These are phyloP conservation scores for Penicillium brasilianum DNA, from an alignment of 2,329 filamentous ascomycete species.

Conservation along the genomic window DNA sequence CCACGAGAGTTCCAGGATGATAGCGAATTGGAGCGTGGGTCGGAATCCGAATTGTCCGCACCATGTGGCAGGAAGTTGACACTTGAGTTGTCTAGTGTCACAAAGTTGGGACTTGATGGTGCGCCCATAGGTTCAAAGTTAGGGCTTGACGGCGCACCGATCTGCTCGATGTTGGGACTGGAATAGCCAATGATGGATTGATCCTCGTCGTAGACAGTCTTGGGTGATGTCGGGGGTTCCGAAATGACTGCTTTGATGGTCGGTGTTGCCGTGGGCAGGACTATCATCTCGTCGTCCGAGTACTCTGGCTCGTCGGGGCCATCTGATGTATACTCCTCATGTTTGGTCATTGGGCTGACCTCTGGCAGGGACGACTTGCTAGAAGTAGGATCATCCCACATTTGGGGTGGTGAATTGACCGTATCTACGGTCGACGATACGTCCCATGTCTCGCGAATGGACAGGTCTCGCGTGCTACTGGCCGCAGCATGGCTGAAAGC, in stretches of 20 bases:
- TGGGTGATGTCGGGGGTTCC: constrained; percentile 37
- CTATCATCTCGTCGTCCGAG: constrained; percentile 42
- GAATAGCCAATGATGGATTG: constrained; percentile 39
- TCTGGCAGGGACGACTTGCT: constrained; percentile 44
- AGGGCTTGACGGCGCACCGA: constrained; percentile 18
- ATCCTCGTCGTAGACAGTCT: constrained; percentile 26
- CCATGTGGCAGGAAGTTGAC: constrained; percentile 43
- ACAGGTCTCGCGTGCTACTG: constrained; percentile 36
- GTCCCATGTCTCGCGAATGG: constrained; percentile 41
- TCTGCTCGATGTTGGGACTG: constrained; percentile 47
- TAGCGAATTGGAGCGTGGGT: constrained; percentile 45
- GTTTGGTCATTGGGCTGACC: constrained; percentile 29
- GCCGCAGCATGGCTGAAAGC: constrained; percentile 33
- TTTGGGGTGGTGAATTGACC: constrained; percentile 42
- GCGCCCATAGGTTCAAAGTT: constrained; percentile 28
- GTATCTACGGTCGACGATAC: constrained; percentile 45
- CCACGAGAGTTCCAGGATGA: constrained; percentile 49
- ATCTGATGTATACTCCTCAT: constrained; percentile 27
- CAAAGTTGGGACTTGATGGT: constrained; percentile 45
- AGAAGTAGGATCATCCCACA: constrained; percentile 46
- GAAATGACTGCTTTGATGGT: constrained; percentile 47
- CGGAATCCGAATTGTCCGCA: constrained; percentile 39
- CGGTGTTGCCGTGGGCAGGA: constrained; percentile 38
- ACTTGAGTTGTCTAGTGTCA: constrained; percentile 46
- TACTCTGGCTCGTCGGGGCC: constrained; percentile 31